These are phyloP conservation scores for Penicillium diatomitis DNA, from an alignment of 495 filamentous ascomycete species.

Conservation along the genomic window DNA sequence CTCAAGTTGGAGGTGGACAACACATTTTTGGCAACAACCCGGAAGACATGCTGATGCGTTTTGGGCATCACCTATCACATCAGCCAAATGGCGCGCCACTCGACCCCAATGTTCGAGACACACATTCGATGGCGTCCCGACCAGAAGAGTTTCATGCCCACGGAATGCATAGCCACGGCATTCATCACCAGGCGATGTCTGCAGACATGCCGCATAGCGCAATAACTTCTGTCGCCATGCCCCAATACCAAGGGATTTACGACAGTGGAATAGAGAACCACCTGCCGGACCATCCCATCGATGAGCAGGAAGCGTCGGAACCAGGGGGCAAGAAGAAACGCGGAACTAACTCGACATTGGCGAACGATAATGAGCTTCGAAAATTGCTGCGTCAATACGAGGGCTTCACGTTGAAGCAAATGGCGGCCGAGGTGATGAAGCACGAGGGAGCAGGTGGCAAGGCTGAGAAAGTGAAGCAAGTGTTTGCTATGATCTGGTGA, in stretches of 20 bases:
- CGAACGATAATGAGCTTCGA: conserved; percentile 86
- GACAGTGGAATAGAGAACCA: conserved; percentile 61
- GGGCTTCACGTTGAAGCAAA: conserved; percentile 65
- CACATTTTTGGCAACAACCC: conserved; percentile 42
- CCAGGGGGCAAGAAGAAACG: conserved; percentile 55
- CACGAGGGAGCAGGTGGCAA: conserved; percentile 62
- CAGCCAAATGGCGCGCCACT: conserved; percentile 40
- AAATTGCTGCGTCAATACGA: conserved; percentile 71
- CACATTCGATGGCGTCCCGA: conserved; percentile 38
- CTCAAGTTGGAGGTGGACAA: conserved; percentile 43
- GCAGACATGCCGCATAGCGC: conserved; percentile 22
- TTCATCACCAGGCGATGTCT: conserved; percentile 33
- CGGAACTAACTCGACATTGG: conserved; percentile 60
- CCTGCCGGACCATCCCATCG: conserved; percentile 48
- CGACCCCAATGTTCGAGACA: conserved; percentile 42
- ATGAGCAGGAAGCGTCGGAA: conserved; percentile 59
- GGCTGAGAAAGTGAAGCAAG: conserved; percentile 89
- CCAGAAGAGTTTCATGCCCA: conserved; percentile 40
- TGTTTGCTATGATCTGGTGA: conserved; percentile 97
- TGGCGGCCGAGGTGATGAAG: conserved; percentile 69
- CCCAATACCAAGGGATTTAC: conserved; percentile 49
- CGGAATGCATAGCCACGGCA: conserved; percentile 35
- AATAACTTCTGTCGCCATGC: conserved; percentile 28
- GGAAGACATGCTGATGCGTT: conserved; percentile 56
- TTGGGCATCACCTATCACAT: conserved; percentile 49